These are phyloP conservation scores for Amoebophrya sp. DNA, from an alignment of 169 alveolate species.

Conservation along the genomic window DNA sequence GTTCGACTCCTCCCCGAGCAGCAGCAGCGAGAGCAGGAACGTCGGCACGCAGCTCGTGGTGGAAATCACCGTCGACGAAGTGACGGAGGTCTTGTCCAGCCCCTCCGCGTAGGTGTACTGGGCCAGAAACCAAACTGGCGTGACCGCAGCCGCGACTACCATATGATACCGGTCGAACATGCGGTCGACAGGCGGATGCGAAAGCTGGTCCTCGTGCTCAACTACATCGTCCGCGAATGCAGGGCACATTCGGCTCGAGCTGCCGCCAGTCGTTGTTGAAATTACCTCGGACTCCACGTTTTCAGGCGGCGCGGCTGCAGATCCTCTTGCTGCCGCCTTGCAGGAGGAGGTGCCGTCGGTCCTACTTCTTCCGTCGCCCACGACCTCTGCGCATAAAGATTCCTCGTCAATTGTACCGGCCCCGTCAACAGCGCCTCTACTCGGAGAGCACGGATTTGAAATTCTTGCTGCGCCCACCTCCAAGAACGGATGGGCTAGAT, in stretches of 20 bases:
- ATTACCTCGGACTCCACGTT: too few species aligned
- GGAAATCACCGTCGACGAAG: neutral
- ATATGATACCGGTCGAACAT: neutral
- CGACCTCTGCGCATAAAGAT: neutral
- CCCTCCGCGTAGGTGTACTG: neutral
- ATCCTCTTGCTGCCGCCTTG: neutral
- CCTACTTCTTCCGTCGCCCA: too few species aligned
- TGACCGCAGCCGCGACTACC: neutral
- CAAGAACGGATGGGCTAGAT: neutral
- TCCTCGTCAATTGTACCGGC: neutral
- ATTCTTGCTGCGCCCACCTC: too few species aligned
- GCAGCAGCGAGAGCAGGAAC: neutral
- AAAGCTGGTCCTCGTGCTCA: neutral
- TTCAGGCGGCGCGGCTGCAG: neutral
- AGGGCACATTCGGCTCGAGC: neutral
- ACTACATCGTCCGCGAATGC: too few species aligned
- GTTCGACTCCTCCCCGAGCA: neutral
- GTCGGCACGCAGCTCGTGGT: neutral
- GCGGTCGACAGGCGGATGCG: neutral
- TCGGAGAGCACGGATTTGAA: too few species aligned
- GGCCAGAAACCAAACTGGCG: neutral
- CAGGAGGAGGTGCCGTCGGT: too few species aligned
- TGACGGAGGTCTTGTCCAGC: neutral
- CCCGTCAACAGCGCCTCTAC: too few species aligned
- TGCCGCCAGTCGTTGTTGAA: neutral